These are phyloP conservation scores for Aureobasidium sp. DNA, from an alignment of 2,329 filamentous ascomycete species.

Conservation along the genomic window DNA sequence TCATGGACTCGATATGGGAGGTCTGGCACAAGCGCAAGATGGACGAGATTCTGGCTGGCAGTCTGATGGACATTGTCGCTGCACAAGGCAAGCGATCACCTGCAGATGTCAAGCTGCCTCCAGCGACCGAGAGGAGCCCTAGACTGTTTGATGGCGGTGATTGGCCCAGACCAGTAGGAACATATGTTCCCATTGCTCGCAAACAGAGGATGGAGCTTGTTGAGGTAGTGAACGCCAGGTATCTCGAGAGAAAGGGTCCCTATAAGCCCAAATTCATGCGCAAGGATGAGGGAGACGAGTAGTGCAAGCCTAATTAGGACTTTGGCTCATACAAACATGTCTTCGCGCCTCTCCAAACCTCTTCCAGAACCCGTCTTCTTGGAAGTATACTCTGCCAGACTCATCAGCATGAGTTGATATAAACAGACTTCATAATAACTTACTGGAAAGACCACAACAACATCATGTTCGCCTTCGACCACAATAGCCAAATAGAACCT, in stretches of 20 bases:
- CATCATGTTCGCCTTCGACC: conserved; percentile 76
- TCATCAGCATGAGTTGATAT: conserved; percentile 1
- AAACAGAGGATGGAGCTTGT: conserved; percentile 49
- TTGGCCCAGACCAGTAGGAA: conserved; percentile 44
- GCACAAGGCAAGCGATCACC: conserved; percentile 27
- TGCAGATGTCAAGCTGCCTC: conserved; percentile 15
- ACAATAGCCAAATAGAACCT: conserved; percentile 83
- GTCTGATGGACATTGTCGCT: conserved; percentile 58
- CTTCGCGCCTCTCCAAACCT: conserved; percentile 80
- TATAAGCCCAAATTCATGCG: conserved; percentile 24
- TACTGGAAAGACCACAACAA: conserved; percentile 91
- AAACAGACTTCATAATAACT: conserved; percentile 21
- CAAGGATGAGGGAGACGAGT: conserved; percentile 22
- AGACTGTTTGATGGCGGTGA: conserved; percentile 54
- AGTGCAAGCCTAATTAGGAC: conserved; percentile 24
- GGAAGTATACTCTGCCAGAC: conserved; percentile 56
- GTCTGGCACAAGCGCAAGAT: conserved; percentile 80
- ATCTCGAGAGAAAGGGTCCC: conserved; percentile 44
- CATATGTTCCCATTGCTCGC: conserved; percentile 50
- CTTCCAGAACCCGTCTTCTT: conserved; percentile 64
- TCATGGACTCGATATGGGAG: conserved; percentile 71
- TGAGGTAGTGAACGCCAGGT: conserved; percentile 55
- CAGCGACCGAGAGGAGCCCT: conserved; percentile 29
- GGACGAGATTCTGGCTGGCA: conserved; percentile 74
- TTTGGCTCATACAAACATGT: conserved; percentile 71